These are phyloP conservation scores for Ceratocystis huliohia DNA, from an alignment of 2,329 filamentous ascomycete genomes.

Conservation along the genomic window DNA sequence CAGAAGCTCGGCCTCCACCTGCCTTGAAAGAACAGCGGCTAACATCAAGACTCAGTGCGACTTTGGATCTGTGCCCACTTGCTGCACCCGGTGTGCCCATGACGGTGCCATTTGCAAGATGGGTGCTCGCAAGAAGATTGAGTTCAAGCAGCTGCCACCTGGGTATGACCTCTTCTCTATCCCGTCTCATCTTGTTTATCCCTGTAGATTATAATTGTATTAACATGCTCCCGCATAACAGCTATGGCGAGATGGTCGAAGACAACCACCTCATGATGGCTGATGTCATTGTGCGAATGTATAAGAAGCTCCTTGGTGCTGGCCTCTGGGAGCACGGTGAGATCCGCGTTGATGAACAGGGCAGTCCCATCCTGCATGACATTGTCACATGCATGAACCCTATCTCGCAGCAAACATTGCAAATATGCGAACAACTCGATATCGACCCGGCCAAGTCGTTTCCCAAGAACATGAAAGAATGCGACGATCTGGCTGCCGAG, in stretches of 20 bases:
- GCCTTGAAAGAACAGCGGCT: neutral
- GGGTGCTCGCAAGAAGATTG: slow-evolving; percentile 53
- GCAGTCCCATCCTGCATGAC: slow-evolving; percentile 51
- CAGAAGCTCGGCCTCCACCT: neutral
- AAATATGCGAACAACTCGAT: slow-evolving; percentile 15
- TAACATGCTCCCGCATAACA: slow-evolving; percentile 24
- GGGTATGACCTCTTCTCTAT: slow-evolving; percentile 34
- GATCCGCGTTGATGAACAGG: slow-evolving; percentile 49
- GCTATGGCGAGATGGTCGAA: slow-evolving; percentile 52
- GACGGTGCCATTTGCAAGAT: slow-evolving; percentile 52
- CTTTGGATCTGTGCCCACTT: slow-evolving; percentile 5
- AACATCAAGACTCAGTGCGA: slow-evolving; percentile 11
- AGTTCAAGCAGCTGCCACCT: slow-evolving; percentile 52
- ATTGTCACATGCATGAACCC: slow-evolving; percentile 33
- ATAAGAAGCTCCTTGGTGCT: slow-evolving; percentile 47
- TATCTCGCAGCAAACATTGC: slow-evolving; percentile 15
- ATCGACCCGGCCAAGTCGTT: slow-evolving; percentile 16
- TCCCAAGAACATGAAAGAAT: slow-evolving; percentile 12
- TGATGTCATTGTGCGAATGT: slow-evolving; percentile 52
- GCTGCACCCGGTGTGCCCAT: slow-evolving; percentile 52
- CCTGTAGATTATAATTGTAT: neutral
- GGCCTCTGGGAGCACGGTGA: slow-evolving; percentile 51
- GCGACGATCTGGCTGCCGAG: slow-evolving; percentile 12
- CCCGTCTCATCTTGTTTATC: neutral
- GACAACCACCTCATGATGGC: slow-evolving; percentile 53